Conservation (phyloP, 176 grass and related monocot genomes). For the Ampelocalamus luodianensis region DNA sequence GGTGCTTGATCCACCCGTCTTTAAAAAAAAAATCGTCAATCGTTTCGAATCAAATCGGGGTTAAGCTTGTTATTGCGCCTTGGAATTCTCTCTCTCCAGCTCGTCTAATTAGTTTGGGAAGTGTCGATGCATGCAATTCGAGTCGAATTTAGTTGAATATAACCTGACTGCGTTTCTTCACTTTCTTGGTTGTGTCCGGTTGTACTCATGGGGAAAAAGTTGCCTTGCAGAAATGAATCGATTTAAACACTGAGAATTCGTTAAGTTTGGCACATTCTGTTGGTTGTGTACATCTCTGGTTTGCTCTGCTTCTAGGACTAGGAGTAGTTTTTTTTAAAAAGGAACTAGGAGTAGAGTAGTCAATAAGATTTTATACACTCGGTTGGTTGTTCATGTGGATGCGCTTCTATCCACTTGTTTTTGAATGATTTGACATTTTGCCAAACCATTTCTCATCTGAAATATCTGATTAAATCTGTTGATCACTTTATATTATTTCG, state of each 20-base stretch:
- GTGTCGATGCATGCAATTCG: neutral
- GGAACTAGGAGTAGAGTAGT: neutral
- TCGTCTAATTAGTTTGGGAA: neutral
- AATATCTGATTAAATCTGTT: neutral
- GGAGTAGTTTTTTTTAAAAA: neutral
- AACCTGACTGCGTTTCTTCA: neutral
- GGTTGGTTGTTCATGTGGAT: neutral
- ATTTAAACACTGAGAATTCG: neutral
- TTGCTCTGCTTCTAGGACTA: neutral
- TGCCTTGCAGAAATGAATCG: neutral
- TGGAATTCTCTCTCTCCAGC: neutral
- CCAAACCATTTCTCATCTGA: conserved; percentile 12
- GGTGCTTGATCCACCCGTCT: conserved; percentile 14
- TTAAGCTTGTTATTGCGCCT: neutral
- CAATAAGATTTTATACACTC: neutral
- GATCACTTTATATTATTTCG: neutral
- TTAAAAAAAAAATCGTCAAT: neutral
- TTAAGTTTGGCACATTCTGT: neutral
- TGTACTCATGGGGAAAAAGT: neutral
- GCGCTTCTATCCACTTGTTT: neutral
- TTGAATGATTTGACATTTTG: neutral
- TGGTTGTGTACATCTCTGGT: neutral
- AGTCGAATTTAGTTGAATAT: neutral
- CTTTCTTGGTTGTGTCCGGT: neutral
- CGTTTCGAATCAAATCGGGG: neutral